Conservation (phyloP, 2,329 filamentous ascomycete species). For the Aspergillaceae sp. region DNA sequence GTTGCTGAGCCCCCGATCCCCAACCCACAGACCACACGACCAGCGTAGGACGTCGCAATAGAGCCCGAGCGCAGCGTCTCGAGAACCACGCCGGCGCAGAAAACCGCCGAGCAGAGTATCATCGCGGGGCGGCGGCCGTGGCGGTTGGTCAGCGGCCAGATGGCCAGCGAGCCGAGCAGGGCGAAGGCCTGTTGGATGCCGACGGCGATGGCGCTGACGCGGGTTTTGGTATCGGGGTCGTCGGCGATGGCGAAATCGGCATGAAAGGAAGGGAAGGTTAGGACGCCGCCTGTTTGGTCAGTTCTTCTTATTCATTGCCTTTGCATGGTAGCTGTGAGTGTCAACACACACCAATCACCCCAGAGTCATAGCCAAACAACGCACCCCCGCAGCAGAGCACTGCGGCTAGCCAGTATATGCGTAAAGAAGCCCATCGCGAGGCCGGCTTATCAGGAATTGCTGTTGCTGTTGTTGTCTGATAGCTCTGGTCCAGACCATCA, state of each 20-base stretch:
- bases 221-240: slow-evolving; percentile 21
- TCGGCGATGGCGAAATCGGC: slow-evolving; percentile 34
- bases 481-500: too few relatives aligned
- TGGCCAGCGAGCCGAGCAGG: slow-evolving; percentile 44
- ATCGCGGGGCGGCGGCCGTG: slow-evolving; percentile 40
- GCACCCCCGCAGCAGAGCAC: slow-evolving; percentile 46
- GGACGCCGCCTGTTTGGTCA: slow-evolving; percentile 32
- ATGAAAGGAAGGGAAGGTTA: slow-evolving; percentile 40
- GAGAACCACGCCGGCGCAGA: slow-evolving; percentile 39
- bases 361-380: slow-evolving; percentile 36
- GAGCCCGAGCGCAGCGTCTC: slow-evolving; percentile 42
- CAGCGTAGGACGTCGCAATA: slow-evolving; percentile 38
- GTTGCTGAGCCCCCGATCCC: slow-evolving; percentile 42
- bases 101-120: slow-evolving; percentile 39
- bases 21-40: slow-evolving; percentile 40
- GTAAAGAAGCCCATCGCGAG: slow-evolving; percentile 29
- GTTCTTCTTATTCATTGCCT: neutral
- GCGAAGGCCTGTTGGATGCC: slow-evolving; percentile 46
- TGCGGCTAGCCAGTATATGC: slow-evolving; percentile 45
- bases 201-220: slow-evolving; percentile 42
- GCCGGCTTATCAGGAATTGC: neutral
- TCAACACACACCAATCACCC: slow-evolving; percentile 31
- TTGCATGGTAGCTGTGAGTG: neutral
- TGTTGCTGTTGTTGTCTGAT: neutral
- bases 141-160: slow-evolving; percentile 42